These are phyloP conservation scores for Beauveria sp. DNA, from an alignment of 2,329 filamentous ascomycete genomes.

Conservation along the genomic window DNA sequence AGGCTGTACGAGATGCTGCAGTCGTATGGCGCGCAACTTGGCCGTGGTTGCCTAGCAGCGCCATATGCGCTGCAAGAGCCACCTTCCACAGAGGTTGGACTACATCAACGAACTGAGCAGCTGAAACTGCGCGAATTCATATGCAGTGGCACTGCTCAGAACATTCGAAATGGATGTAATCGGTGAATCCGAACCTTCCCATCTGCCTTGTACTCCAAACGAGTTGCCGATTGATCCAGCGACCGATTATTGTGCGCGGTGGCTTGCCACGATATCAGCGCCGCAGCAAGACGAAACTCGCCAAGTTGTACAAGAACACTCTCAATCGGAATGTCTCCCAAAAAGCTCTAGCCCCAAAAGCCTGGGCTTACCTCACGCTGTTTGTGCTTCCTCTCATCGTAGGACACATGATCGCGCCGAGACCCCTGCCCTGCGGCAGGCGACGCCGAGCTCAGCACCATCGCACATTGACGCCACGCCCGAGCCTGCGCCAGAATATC, in stretches of 20 bases:
- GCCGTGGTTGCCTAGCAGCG: background rate
- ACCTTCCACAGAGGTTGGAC: background rate
- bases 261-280: conserved; percentile 1
- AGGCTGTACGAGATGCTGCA: background rate
- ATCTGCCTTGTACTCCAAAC: background rate
- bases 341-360: background rate
- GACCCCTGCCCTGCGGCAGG: background rate
- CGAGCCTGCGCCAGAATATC: background rate
- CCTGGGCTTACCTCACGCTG: background rate
- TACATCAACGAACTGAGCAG: background rate
- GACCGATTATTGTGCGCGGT: background rate
- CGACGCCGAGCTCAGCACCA: background rate
- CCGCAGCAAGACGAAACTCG: background rate
- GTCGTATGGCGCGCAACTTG: background rate
- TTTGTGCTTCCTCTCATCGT: background rate
- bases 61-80: background rate
- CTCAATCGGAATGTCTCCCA: background rate
- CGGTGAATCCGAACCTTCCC: background rate
- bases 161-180: background rate
- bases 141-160: background rate
- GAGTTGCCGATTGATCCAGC: background rate
- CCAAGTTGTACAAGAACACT: background rate
- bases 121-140: background rate
- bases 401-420: background rate
- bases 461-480: background rate